A percentile compares a stretch with the other conserved stretches of the same genome.
Conservation (phyloP, 139 green algal species). For the Coelastrella sp. region DNA sequence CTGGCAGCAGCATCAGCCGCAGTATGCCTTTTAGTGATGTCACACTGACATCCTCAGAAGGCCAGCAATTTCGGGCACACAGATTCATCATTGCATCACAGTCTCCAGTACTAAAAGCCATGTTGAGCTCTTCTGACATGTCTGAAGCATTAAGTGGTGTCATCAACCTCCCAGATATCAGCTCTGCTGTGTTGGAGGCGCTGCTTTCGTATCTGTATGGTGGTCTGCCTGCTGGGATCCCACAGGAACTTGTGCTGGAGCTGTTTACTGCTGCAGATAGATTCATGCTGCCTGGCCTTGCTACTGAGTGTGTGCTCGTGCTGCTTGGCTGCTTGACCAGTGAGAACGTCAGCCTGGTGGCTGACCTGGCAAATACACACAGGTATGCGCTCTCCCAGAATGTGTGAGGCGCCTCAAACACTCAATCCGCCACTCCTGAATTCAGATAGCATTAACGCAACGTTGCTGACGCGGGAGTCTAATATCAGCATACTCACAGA, state of each 20-base stretch:
- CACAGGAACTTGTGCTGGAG: constrained; percentile 15
- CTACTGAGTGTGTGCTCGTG: constrained; percentile 24
- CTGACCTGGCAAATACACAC: constrained; percentile 38
- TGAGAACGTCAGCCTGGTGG: constrained; percentile 39
- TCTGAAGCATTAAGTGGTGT: constrained; percentile 6
- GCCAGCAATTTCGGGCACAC: neutral
- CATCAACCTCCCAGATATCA: constrained; percentile 13
- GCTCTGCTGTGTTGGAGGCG: neutral
- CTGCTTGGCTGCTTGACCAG: constrained; percentile 26
- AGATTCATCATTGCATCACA: constrained; percentile 12
- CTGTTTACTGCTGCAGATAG: constrained; percentile 28
- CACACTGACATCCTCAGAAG: constrained; percentile 5
- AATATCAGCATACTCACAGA: too few species aligned
- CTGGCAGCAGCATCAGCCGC: constrained; percentile 10
- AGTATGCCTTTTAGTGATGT: constrained; percentile 19
- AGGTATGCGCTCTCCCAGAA: neutral
- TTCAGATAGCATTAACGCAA: neutral
- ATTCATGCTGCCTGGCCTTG: constrained; percentile 18
- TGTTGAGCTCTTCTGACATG: neutral
- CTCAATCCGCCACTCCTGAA: neutral
- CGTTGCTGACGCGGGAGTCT: too few species aligned
- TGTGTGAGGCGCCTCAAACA: neutral
- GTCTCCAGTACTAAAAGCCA: constrained; percentile 5
- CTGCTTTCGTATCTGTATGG: constrained; percentile 28
- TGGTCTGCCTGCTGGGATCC: neutral